These are phyloP conservation scores for Naganishia vaughanmartiniae DNA, from an alignment of 768 basidiomycete species.

Conservation along the genomic window DNA sequence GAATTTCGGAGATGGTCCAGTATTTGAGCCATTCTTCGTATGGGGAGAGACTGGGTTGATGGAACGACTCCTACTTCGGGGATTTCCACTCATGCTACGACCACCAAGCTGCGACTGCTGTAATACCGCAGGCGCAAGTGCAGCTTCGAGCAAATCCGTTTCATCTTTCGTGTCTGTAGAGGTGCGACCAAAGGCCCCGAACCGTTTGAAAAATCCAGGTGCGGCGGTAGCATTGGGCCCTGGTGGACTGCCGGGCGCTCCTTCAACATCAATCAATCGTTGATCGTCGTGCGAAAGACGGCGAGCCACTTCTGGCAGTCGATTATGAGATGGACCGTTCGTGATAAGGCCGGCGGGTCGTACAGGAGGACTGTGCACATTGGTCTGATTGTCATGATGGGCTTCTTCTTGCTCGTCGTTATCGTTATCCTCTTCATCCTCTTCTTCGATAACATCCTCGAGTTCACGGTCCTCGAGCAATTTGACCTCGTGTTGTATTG, in stretches of 20 bases:
- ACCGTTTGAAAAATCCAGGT: constrained; percentile 9
- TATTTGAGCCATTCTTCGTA: constrained; percentile 24
- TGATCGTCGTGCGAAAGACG: constrained; percentile 40
- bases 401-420: constrained; percentile 29
- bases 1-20: not conserved
- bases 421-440: constrained; percentile 45
- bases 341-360: not conserved
- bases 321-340: constrained; percentile 4
- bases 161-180: constrained; percentile 35
- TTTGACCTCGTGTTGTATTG: constrained; percentile 50
- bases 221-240: constrained; percentile 51
- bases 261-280: constrained; percentile 63
- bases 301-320: not conserved
- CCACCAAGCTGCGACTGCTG: constrained; percentile 13
- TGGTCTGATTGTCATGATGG: not conserved
- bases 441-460: constrained; percentile 48
- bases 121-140: constrained; percentile 26
- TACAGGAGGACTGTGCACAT: constrained; percentile 22
- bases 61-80: constrained; percentile 20
- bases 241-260: constrained; percentile 59
- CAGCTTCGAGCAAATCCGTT: constrained; percentile 47
- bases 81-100: not conserved
- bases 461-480: constrained; percentile 50
- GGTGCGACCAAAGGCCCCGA: constrained; percentile 12
- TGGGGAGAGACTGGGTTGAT: constrained; percentile 8